These are phyloP conservation scores for Mycena amicta DNA, from an alignment of 768 basidiomycete species.

Conservation along the genomic window DNA sequence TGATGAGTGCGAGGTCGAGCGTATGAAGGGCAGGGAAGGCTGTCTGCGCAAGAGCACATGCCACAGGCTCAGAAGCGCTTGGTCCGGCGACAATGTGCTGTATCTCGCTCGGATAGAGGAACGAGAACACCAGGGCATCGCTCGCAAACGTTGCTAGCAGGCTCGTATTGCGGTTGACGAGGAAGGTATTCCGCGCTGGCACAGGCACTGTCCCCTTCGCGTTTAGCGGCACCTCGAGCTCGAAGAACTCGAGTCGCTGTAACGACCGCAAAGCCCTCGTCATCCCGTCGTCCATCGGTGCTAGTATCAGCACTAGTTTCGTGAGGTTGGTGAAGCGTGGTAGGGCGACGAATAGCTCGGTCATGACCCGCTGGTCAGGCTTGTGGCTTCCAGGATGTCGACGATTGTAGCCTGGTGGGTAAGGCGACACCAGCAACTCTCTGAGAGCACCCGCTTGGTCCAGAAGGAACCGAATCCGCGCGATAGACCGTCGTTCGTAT, in stretches of 20 bases:
- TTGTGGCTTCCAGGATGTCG: constrained; percentile 16
- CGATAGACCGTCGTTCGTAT: no score
- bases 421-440: constrained; percentile 22
- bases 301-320: no score
- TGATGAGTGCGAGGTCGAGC: constrained; percentile 22
- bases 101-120: constrained; percentile 16
- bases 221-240: constrained; percentile 19
- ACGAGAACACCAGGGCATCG: constrained; percentile 9
- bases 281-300: constrained; percentile 4
- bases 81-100: constrained; percentile 20
- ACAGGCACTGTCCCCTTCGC: constrained; percentile 14
- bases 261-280: background rate
- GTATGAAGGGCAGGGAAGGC: constrained; percentile 12
- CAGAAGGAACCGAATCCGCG: no score
- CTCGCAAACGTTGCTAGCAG: constrained; percentile 7
- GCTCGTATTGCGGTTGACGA: constrained; percentile 20
- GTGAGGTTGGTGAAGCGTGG: constrained; percentile 20
- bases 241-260: constrained; percentile 13
- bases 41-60: constrained; percentile 9
- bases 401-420: constrained; percentile 22
- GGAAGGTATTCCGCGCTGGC: constrained; percentile 16
- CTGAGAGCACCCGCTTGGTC: no score
- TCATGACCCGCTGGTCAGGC: constrained; percentile 16
- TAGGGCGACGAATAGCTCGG: no score
- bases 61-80: constrained; percentile 22